Percentiles rank a stretch among this genome's conserved stretches.
Evolutionary conservation across 2,329 filamentous ascomycete species (phyloP).

Genomic region (Zasmidium angulare): DNA sequence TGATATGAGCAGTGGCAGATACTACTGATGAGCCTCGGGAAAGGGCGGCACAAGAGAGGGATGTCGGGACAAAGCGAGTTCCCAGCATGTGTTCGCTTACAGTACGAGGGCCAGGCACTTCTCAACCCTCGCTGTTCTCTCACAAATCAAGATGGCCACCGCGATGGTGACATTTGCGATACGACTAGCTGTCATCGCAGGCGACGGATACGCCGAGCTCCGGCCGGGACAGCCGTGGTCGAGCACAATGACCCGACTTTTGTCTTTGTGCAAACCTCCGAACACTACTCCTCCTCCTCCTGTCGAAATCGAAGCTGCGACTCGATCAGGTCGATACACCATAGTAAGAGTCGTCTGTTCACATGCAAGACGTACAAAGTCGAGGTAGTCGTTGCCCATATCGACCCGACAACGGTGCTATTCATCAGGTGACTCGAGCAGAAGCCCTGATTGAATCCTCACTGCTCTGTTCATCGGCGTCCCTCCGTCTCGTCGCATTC

Average conservation of each 20-base stretch:
- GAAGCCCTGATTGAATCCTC: not conserved
- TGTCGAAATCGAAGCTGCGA: too few species aligned
- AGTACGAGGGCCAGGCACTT: too few species aligned
- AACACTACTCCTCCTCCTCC: not conserved
- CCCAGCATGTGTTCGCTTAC: constrained; percentile 7
- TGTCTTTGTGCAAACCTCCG: not conserved
- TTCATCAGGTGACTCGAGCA: not conserved
- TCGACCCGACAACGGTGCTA: not conserved
- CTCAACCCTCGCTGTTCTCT: too few species aligned
- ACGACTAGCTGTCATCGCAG: not conserved
- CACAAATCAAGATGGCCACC: too few species aligned
- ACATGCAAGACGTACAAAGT: too few species aligned
- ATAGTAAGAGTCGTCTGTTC: too few species aligned
- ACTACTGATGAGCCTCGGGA: not conserved
- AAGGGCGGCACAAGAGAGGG: not conserved
- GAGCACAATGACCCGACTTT: not conserved
- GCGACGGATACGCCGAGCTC: not conserved
- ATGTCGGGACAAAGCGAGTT: constrained; percentile 2
- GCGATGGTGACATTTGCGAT: not conserved
- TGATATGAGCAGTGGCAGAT: not conserved
- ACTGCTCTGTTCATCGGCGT: not conserved
- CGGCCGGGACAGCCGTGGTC: not conserved
- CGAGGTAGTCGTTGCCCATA: too few species aligned
- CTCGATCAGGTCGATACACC: too few species aligned
- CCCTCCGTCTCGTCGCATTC: not conserved